A percentile compares a stretch with the other conserved stretches of the same genome.
These are phyloP conservation scores for Forsythia suspensa DNA, from an alignment of 257 asterid species.

Conservation along the genomic window DNA sequence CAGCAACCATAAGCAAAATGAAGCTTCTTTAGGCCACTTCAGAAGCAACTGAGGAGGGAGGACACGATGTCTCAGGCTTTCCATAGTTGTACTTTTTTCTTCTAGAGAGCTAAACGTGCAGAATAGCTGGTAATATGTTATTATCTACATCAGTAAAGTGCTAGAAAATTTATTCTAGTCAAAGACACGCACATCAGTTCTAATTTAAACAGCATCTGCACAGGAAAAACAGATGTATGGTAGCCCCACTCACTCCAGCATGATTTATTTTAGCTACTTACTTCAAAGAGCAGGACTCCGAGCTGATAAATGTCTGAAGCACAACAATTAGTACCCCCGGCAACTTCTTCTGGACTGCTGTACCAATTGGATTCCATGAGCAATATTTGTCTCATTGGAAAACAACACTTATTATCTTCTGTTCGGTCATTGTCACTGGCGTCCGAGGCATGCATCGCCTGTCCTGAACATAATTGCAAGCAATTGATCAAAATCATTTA, in stretches of 20 bases:
- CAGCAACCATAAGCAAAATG: slow-evolving; percentile 93
- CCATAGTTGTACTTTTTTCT: slow-evolving; percentile 79
- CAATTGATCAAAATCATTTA: slow-evolving; percentile 38
- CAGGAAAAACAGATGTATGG: background rate
- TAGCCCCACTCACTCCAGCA: background rate
- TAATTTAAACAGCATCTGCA: background rate
- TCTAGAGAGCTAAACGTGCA: slow-evolving; percentile 66
- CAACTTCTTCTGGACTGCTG: slow-evolving; percentile 71
- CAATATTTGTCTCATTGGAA: slow-evolving; percentile 87
- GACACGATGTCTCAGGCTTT: slow-evolving; percentile 81
- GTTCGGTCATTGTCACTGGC: slow-evolving; percentile 32
- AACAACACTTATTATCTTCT: slow-evolving; percentile 58
- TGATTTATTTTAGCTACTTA: slow-evolving; percentile 21
- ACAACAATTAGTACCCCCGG: slow-evolving; percentile 54
- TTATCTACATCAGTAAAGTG: slow-evolving; percentile 18
- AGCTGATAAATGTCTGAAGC: slow-evolving; percentile 90
- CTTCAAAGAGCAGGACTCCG: slow-evolving; percentile 97
- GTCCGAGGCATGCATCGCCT: slow-evolving; percentile 32
- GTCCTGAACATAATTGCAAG: slow-evolving; percentile 43
- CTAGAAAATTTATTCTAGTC: background rate
- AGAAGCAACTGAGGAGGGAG: slow-evolving; percentile 93
- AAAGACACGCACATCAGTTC: background rate
- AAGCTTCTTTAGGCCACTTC: slow-evolving; percentile 98
- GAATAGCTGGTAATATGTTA: slow-evolving; percentile 61
- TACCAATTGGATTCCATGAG: slow-evolving; percentile 86